phyloP scores from a whole-genome alignment of 129 eudicot genomes.

The Lonicera japonica region DNA sequence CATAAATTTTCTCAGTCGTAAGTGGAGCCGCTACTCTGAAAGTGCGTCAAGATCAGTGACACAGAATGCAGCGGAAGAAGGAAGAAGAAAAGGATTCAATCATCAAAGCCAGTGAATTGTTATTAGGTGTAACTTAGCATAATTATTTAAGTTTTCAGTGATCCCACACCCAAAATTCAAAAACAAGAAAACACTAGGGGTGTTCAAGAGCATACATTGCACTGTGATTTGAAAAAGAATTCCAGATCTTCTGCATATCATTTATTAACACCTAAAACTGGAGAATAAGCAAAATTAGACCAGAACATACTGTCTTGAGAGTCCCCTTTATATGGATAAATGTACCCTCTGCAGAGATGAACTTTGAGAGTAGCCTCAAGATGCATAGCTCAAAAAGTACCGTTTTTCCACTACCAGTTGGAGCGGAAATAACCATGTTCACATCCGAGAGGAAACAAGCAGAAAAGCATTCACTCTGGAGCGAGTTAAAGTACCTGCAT shows the following conservation, averaged over 20 bases:
- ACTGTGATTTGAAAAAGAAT: conserved; percentile 1
- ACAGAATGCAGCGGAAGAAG: conserved; percentile 2
- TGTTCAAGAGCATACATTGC: not conserved
- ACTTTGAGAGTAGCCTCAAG: conserved; percentile 86
- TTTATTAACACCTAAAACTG: not conserved
- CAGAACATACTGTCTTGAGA: conserved; percentile 70
- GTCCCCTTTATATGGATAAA: conserved; percentile 73
- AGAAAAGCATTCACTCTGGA: conserved; percentile 99
- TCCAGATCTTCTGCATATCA: conserved; percentile 7
- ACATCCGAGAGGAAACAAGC: conserved; percentile 82
- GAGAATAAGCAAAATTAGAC: conserved; percentile 18
- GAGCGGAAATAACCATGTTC: conserved; percentile 98
- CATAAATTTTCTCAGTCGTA: conserved; percentile 9
- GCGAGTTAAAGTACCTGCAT: conserved; percentile 87
- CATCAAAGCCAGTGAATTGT: not conserved
- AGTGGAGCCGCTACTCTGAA: conserved; percentile 15
- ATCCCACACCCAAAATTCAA: not conserved
- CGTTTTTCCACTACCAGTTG: conserved; percentile 99
- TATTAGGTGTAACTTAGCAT: not conserved
- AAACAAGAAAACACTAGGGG: not conserved
- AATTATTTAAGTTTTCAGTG: not conserved
- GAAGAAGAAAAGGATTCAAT: not conserved
- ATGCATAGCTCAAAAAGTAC: conserved; percentile 96
- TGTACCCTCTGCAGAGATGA: conserved; percentile 61
- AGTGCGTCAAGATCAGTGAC: conserved; percentile 12